Percentiles rank a stretch among this genome's conserved stretches.
Evolutionary conservation across 371 early-diverging fungal genomes (phyloP).

Genomic region (Rhizopus stolonifer): DNA sequence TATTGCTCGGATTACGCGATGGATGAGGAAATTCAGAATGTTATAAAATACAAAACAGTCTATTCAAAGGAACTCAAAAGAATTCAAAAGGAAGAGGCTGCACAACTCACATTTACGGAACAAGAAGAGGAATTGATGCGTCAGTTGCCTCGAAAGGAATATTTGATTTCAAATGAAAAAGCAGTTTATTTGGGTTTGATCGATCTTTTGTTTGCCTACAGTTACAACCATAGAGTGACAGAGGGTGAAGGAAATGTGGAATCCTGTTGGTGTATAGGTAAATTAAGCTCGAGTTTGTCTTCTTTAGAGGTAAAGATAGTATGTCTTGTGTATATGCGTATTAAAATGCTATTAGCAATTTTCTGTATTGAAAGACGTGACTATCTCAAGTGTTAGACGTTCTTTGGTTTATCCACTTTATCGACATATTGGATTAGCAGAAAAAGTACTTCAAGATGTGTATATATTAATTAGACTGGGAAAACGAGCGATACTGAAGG

Average conservation of each 20-base stretch:
- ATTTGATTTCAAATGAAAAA: constrained; percentile 64
- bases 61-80: constrained; percentile 62
- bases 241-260: constrained; percentile 89
- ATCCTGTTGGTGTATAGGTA: constrained; percentile 89
- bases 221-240: constrained; percentile 82
- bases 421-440: constrained; percentile 72
- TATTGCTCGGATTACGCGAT: constrained; percentile 78
- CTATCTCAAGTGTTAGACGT: constrained; percentile 72
- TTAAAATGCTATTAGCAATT: too few species aligned
- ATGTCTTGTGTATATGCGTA: neutral
- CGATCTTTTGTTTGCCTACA: constrained; percentile 90
- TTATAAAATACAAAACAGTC: constrained; percentile 72
- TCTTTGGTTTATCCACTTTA: constrained; percentile 85
- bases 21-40: constrained; percentile 70
- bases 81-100: constrained; percentile 45
- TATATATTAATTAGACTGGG: constrained; percentile 83
- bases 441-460: constrained; percentile 77
- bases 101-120: constrained; percentile 57
- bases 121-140: constrained; percentile 74
- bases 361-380: constrained; percentile 57
- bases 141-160: constrained; percentile 79
- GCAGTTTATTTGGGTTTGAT: constrained; percentile 82
- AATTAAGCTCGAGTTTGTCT: constrained; percentile 76
- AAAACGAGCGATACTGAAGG: constrained; percentile 76
- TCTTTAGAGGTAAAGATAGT: constrained; percentile 65